Evolutionary conservation across 2,329 filamentous ascomycete genomes (phyloP).

Genomic region (Venturia pyrina): DNA sequence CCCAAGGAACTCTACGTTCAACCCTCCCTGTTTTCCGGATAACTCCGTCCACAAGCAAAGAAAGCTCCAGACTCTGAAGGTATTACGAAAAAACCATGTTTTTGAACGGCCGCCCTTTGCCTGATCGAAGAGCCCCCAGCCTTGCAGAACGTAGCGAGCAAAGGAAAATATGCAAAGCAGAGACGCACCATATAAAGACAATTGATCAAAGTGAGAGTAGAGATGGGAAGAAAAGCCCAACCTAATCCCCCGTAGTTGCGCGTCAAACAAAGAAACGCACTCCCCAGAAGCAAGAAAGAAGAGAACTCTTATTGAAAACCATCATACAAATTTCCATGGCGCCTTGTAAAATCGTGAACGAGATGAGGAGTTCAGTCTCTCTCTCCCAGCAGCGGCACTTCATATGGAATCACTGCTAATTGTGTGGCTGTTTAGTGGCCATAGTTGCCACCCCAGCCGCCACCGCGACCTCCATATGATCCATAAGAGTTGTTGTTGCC

Average conservation of each 20-base stretch:
- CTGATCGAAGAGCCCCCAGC: background rate
- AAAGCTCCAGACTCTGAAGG: background rate
- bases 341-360: background rate
- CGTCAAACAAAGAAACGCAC: background rate
- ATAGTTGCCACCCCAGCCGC: slow-evolving; percentile 15
- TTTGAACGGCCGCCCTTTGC: background rate
- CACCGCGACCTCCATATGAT: slow-evolving; percentile 12
- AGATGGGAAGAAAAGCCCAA: background rate
- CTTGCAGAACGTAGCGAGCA: background rate
- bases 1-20: background rate
- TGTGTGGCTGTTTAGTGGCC: slow-evolving; percentile 8
- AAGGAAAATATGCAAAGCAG: background rate
- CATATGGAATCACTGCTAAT: background rate
- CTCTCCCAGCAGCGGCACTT: background rate
- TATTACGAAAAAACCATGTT: background rate
- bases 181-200: background rate
- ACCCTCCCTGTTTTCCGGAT: background rate
- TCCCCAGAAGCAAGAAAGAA: slow-evolving; percentile 3
- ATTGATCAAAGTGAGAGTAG: slow-evolving; percentile 3
- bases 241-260: background rate
- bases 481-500: slow-evolving; percentile 12
- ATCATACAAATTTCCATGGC: slow-evolving; percentile 4
- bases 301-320: slow-evolving; percentile 3
- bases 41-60: background rate
- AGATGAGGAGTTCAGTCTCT: background rate